These are phyloP conservation scores for Phlegmacium glaucopus DNA, from an alignment of 768 basidiomycete species.

Conservation along the genomic window DNA sequence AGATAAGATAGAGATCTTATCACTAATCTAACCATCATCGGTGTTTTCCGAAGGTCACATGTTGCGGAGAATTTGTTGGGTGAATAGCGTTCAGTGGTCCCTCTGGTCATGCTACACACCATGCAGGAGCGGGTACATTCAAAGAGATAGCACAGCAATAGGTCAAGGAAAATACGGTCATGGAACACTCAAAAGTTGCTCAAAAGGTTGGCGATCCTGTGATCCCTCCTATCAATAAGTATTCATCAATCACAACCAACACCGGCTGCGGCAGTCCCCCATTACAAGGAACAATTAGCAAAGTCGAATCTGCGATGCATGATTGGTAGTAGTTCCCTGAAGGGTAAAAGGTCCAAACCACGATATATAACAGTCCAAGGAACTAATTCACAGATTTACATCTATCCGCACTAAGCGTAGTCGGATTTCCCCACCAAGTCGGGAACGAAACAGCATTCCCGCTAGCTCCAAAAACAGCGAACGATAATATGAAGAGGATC, in stretches of 20 bases:
- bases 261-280: constrained; percentile 10
- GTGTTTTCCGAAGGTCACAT: no score
- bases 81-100: no score
- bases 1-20: no score
- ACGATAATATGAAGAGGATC: constrained; percentile 59
- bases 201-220: constrained; percentile 7
- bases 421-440: constrained; percentile 44
- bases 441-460: constrained; percentile 48
- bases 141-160: constrained; percentile 6
- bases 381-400: constrained; percentile 24
- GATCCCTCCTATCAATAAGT: constrained; percentile 21
- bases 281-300: constrained; percentile 32
- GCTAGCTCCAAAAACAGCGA: constrained; percentile 61
- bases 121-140: no score
- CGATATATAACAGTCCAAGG: background rate
- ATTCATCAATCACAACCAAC: constrained; percentile 18
- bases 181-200: no score
- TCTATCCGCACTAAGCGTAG: constrained; percentile 33
- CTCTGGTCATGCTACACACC: no score
- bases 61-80: no score
- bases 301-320: constrained; percentile 41
- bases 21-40: no score
- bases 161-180: constrained; percentile 5
- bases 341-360: constrained; percentile 15
- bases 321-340: constrained; percentile 43